Evolutionary conservation across 2,329 filamentous ascomycete species (phyloP), one percentile per base, ranked within the genome.

Genomic region (Tolypocladium guangdongense): DNA sequence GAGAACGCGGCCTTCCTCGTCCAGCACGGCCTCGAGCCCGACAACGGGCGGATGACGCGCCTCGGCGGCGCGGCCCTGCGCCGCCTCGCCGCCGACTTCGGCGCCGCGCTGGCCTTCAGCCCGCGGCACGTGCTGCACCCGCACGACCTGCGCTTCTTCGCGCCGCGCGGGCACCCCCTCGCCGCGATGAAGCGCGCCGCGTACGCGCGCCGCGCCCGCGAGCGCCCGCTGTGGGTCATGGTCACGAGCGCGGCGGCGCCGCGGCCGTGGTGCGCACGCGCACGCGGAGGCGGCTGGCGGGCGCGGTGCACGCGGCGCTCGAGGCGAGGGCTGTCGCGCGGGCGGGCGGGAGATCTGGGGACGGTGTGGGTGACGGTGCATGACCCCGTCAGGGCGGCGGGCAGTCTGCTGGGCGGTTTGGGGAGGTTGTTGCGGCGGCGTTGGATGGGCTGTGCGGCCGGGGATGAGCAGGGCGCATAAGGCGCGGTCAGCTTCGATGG

Each of bases 141-240:
- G 4, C 63, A 64, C 53, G 62, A 72, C 52, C 56, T 68, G 16
- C 58, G 58, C 7, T 69, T 62, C 53, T 62, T 74, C 22, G 62
- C 63, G 7, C 62, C 65, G 1, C 60, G 60, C 11, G 67, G 65
- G 7, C 66, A 73, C 49, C 64, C 71, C 0, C 54, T 70, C 24
- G 54, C 57, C 4, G 57, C 62, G 2, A 46, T 56, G 33, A 55
- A 63, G n/a, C 62, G 63, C 49, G 49, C 52, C 35, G 57, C 61
- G 27, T 68, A 68, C 53, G 61, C 59, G n/a, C 55, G 53, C 2
- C 67, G 62, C 53, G 22, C 58, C 4, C 50, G 50, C 11, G 56
- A 65, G 24, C 55, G 65, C 39, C 64, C 67, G 33, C 57, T 72
- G 18, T 72, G 69, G 69, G 53, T 69, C 10, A 58, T 66, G 41